phyloP scores from a whole-genome alignment of 2,329 filamentous ascomycete species.

The Uncinocarpus reesii region DNA sequence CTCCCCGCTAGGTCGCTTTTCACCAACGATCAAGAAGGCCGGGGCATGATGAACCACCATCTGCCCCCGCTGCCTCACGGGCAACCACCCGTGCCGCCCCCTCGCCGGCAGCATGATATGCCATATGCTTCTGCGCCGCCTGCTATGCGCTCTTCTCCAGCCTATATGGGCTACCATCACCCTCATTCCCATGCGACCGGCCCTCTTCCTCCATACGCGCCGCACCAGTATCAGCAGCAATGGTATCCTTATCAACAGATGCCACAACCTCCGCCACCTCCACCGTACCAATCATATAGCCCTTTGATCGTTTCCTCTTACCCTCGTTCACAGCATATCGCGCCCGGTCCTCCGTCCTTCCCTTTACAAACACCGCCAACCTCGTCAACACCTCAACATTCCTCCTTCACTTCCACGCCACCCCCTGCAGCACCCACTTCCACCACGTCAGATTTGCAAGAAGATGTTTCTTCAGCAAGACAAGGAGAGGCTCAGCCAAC shows the following conservation, averaged over 20 bases:
- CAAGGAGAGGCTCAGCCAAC: slow-evolving; percentile 19
- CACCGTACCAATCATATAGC: slow-evolving; percentile 33
- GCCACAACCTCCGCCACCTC: slow-evolving; percentile 34
- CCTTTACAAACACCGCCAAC: slow-evolving; percentile 20
- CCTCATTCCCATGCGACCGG: slow-evolving; percentile 45
- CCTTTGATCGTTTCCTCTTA: slow-evolving; percentile 38
- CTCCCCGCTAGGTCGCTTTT: neutral
- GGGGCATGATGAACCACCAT: slow-evolving; percentile 39
- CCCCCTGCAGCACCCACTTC: slow-evolving; percentile 24
- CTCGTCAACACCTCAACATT: slow-evolving; percentile 30
- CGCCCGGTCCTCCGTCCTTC: slow-evolving; percentile 27
- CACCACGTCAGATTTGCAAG: slow-evolving; percentile 24
- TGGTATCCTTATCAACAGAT: slow-evolving; percentile 37
- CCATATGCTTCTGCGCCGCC: slow-evolving; percentile 36
- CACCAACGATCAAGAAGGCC: slow-evolving; percentile 14
- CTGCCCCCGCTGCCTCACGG: slow-evolving; percentile 38
- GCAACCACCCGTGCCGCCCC: slow-evolving; percentile 43
- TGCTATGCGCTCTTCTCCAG: slow-evolving; percentile 49
- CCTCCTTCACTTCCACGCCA: slow-evolving; percentile 26
- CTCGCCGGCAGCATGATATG: slow-evolving; percentile 39
- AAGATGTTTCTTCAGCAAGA: slow-evolving; percentile 21
- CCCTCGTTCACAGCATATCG: slow-evolving; percentile 34
- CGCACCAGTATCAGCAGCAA: slow-evolving; percentile 36
- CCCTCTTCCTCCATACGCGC: slow-evolving; percentile 40
- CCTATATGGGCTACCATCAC: slow-evolving; percentile 48